Base-by-base conservation (phyloP, 306 rosid genomes). In the Ormosia emarginata region DNA sequence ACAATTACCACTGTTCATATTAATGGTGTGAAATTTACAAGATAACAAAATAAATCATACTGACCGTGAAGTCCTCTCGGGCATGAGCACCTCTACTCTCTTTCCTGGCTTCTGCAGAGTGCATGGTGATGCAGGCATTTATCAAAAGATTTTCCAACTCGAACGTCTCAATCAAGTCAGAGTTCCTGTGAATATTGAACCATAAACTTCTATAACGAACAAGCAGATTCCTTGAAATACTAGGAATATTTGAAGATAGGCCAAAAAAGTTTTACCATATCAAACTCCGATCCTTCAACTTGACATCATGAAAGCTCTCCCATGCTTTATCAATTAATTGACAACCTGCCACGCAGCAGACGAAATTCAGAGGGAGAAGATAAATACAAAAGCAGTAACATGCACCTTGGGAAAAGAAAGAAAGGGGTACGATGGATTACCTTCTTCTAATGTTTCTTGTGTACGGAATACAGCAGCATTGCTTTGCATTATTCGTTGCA, bases 31-130 rank as follows among this genome's bases (percentile, higher is more conserved):
- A 64, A 83, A 69, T 29, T n/a, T 55, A 10, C 24, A 72, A 49
- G 52, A 63, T 44, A 46, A 15, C 58, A 63, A 46, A 63, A 15
- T 10, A 72, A 46, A 44, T 8, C 50, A 75, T 6, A 88, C 92
- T 66, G 58, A 94, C 98, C 47, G 91, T 67, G 82, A 94, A 94
- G 80, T 94, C 98, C 87, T 94, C 98, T 1, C 93, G 98, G 56
- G 95, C 95, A 81, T 94, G 98, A 44, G 98, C 98, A 47, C 98
- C 98, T 87, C 98, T 86, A 80, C 97, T 94, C 86, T 94, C 98
- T 88, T 94, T 85, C 90, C 97, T 89, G 65, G 97, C 97, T 89
- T 93, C 97, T 56, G 97, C 97, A 62, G 97, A 93, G 84, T 89
- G 95, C 95, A 93, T 87, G 61, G 95, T 93, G 88, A 93, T 52